A percentile compares a stretch with the other conserved stretches of the same genome.
Evolutionary conservation across 2,329 filamentous ascomycete genomes (phyloP).

Genomic region (Monosporascus sp.): DNA sequence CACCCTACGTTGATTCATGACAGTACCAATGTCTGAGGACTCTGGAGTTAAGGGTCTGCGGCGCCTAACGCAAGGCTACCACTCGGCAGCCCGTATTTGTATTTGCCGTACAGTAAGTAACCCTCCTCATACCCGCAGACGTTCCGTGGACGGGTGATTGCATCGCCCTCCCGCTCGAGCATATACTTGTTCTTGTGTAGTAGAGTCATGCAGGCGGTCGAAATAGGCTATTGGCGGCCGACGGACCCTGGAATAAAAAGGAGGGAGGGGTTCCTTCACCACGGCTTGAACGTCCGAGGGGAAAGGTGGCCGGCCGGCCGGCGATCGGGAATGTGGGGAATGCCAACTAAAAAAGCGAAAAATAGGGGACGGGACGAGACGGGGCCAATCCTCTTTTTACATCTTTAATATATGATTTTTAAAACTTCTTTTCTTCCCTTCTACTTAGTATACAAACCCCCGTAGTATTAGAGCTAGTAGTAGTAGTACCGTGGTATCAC

Average conservation of each 20-base stretch:
- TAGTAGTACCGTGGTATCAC: no score
- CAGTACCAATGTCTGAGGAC: no score
- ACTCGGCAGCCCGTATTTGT: no score
- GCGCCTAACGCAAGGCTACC: no score
- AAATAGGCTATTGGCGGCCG: not conserved
- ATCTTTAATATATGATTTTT: no score
- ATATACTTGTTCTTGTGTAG: not conserved
- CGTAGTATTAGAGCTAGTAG: conserved; percentile 1
- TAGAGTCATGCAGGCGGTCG: not conserved
- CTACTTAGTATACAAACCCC: not conserved
- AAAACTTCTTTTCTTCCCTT: not conserved
- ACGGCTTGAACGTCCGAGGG: not conserved
- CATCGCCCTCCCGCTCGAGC: conserved; percentile 6
- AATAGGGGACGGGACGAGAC: not conserved
- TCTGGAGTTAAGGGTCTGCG: no score
- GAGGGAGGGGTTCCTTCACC: not conserved
- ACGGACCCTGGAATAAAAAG: not conserved
- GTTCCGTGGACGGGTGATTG: conserved; percentile 9
- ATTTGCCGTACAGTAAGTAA: no score
- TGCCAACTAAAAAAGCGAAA: not conserved
- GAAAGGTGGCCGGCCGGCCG: not conserved
- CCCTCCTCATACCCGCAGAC: not conserved
- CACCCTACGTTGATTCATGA: no score
- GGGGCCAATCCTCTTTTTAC: not conserved
- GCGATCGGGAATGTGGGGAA: not conserved